Base-by-base conservation (phyloP, 495 filamentous ascomycete species). In the Podospora pseudoanserina region DNA sequence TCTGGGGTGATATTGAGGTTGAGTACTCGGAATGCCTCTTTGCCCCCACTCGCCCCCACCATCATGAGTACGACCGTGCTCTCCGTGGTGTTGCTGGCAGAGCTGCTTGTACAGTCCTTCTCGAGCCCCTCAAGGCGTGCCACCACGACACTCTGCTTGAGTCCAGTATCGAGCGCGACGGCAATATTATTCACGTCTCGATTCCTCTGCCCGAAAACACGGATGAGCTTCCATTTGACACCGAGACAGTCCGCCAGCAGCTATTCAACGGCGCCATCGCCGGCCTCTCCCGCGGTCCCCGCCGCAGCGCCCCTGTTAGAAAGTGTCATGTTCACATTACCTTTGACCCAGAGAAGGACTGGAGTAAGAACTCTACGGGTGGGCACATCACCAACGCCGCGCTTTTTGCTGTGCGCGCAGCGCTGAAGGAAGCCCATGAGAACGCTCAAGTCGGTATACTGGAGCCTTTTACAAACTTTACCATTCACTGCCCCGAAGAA, bases 1-100 rank as follows among this genome's bases (percentile, higher is more conserved):
- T 89, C 15, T 96, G 95, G 87, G 94, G 96, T n/a, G 87, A 87
- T 54, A 97, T 98, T 66, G 90, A 97, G 70, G 97, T 99, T 70
- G 92, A 94, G 64, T 99, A 98, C 77, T 88, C 95, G 34, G 96
- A 99, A 76, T 88, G 87, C 60, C 77, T 91, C 5, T 82, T 90
- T 0, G 77, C 80, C 5, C 67, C 82, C 0, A 89, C 88, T 6
- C 60, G 68, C 0, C 76, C 84, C 0, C 82, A 88, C 58, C 88
- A 83, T 30, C 83, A 85, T 64, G 76, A 88, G 16, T 94, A 92
- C 74, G 91, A 97, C 73, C 88, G 87, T 27, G 86, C 91, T 44
- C 85, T 97, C 28, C 92, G 90, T 2, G 93, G 93, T 20, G 92
- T 92, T 73, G 83, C 86, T 53, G 89, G 90, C 34, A 90, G 88